A percentile compares a stretch with the other conserved stretches of the same genome.
Evolutionary conservation across 768 basidiomycete species (phyloP).

Genomic region (Pisolithus microcarpus): DNA sequence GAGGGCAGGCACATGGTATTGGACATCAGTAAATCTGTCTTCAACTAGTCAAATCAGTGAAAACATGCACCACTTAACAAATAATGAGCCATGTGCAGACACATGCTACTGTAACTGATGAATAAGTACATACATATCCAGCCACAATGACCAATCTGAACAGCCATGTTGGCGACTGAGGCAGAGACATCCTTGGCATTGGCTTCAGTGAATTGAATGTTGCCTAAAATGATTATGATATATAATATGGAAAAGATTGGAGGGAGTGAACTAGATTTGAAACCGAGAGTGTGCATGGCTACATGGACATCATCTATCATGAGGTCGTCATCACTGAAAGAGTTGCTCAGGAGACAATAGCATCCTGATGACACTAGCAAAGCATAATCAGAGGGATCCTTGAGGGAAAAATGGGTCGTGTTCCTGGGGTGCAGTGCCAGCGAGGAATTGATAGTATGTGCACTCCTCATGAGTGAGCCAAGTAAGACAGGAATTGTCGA

Average conservation of each 20-base stretch:
- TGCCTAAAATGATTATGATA: conserved; percentile 76
- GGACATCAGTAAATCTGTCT: no score
- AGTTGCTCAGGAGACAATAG: conserved; percentile 81
- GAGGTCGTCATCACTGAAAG: conserved; percentile 81
- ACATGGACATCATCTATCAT: conserved; percentile 76
- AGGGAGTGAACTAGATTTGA: conserved; percentile 82
- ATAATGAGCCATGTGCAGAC: no score
- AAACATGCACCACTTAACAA: no score
- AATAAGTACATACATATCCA: no score
- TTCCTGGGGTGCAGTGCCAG: conserved; percentile 76
- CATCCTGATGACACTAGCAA: conserved; percentile 81
- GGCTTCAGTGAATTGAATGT: conserved; percentile 71
- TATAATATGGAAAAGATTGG: conserved; percentile 77
- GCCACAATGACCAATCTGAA: no score
- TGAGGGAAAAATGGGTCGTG: conserved; percentile 67
- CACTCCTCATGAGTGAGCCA: conserved; percentile 77
- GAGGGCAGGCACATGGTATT: no score
- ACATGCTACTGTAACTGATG: no score
- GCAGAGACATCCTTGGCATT: conserved; percentile 63
- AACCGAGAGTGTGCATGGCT: conserved; percentile 77
- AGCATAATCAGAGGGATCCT: conserved; percentile 80
- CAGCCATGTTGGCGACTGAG: no score
- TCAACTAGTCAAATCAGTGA: no score
- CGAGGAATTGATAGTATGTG: conserved; percentile 82
- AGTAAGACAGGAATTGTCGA: conserved; percentile 83